Base-by-base conservation (phyloP, 2,329 filamentous ascomycete species). In the Exophiala phaeomuriformis region DNA sequence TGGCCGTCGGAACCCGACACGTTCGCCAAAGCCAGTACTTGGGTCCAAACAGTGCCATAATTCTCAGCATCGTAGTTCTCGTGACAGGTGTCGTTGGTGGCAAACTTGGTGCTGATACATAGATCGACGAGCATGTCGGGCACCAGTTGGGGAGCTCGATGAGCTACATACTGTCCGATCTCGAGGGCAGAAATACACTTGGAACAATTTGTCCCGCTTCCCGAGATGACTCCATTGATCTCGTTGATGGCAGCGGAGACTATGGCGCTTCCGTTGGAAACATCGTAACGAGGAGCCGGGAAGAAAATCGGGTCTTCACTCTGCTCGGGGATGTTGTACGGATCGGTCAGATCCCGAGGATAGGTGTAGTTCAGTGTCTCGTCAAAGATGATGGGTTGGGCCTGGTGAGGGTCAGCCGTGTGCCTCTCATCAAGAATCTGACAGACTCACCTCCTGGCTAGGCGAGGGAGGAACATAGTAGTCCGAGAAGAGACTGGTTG, bases 21-120 rank as follows among this genome's bases (percentile, higher is more conserved):
- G 62, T 82, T 72, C 5, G 77, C 78, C 41, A 75, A 69, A 2
- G 75, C 72, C 32, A 83, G 66, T 1, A 82, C 69, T 60, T 82
- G 79, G 3, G 78, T 78, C 78, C 77, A 82, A 51, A 79, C 71
- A 1, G 76, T 74, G 12, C 80, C 79, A 56, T 76, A 78, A 10
- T 68, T 75, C 10, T 68, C 65, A 2, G 72, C 69, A 1, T 71
- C 67, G 53, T 76, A 82, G 40, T 71, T 71, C 27, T 71, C 67
- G 48, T 72, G 67, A 60, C 80, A 82, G 0, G 71, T 71, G 7
- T 66, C 61, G 55, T 76, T 74, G 0, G 72, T 71, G n/a, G 70
- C 64, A 52, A 79, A 77, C 4, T 66, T 61, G 7, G 72, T 77
- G 8, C 66, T 63, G 56, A 76, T 69, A 65, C 79, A 82, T 1